Base-by-base conservation (phyloP, 176 grass and related monocot genomes). In the Panicum miliaceum region DNA sequence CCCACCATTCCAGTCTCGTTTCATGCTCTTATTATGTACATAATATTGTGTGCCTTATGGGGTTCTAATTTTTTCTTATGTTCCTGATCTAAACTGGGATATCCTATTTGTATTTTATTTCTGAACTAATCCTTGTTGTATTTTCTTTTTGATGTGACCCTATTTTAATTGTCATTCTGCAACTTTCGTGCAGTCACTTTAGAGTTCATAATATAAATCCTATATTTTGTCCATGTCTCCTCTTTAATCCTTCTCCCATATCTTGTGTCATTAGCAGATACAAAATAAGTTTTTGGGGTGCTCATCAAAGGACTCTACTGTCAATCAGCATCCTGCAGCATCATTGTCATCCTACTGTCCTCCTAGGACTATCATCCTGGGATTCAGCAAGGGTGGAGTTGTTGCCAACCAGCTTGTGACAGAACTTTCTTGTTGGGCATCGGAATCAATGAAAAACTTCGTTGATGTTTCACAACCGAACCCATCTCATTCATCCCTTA, bases 331-430 rank as follows among this genome's bases (percentile, higher is more conserved):
- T 65, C 40, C 82, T 40, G 34, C 74, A 34, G 18, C 79, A 77
- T 73, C 84, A 18, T 42, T 52, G 8, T 38, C 65, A 36, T 51
- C 76, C 5, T 25, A 27, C 12, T 68, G 19, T 86, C 67, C 72
- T 68, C 91, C 89, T 60, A 89, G 69, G 64, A 95, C 93, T 36
- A 51, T 93, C 66, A 87, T 93, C 48, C 84, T 98, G 66, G 91
- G 91, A 20, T 98, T 98, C 81, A 98, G 96, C 73, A 98, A 98
- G 81, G 96, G 96, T 58, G 96, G 91, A 51, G 85, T 78, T 81
- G 96, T 96, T 50, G 83, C 90, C 63, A 98, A 98, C 73, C 93
- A 96, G 59, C 85, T 96, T 25, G 73, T 95, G 46, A 75, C 96
- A 29, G 93, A 98, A 92, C 83, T 94, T 89, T 82, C 93, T 61